A percentile compares a stretch with the other conserved stretches of the same genome.
Conservation (phyloP, 768 basidiomycete genomes). For the Collybiopsis confluens region DNA sequence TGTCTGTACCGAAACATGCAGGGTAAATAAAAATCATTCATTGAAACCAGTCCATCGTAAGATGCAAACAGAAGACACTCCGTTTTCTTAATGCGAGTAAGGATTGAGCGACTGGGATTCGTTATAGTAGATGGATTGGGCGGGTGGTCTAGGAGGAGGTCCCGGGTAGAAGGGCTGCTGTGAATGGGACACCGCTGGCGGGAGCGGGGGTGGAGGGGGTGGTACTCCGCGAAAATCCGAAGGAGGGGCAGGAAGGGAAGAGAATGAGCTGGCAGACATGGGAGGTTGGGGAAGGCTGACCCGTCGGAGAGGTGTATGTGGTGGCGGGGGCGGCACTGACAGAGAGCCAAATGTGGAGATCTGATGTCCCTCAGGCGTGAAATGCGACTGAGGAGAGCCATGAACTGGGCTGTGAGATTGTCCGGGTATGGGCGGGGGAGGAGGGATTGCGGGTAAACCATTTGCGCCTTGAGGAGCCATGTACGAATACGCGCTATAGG, state of each 20-base stretch:
- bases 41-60: neutral
- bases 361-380: constrained; percentile 10
- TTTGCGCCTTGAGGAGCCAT: neutral
- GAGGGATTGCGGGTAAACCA: neutral
- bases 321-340: constrained; percentile 1
- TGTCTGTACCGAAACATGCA: constrained; percentile 16
- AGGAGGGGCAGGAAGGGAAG: constrained; percentile 12
- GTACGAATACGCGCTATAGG: neutral
- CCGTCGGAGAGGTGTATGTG: constrained; percentile 4
- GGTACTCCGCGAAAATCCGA: constrained; percentile 1
- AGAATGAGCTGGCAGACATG: neutral
- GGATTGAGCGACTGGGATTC: neutral
- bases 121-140: constrained; percentile 13
- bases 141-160: constrained; percentile 23
- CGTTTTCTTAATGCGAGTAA: neutral
- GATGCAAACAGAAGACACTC: neutral
- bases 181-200: neutral
- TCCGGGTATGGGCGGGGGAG: constrained; percentile 12
- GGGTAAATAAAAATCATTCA: neutral
- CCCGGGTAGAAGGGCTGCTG: constrained; percentile 17
- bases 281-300: constrained; percentile 12
- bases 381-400: constrained; percentile 17
- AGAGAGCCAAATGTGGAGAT: neutral
- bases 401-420: constrained; percentile 10
- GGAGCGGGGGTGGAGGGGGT: constrained; percentile 2